Base-by-base conservation (phyloP, 2,329 filamentous ascomycete genomes). In the Penicillium sp. region DNA sequence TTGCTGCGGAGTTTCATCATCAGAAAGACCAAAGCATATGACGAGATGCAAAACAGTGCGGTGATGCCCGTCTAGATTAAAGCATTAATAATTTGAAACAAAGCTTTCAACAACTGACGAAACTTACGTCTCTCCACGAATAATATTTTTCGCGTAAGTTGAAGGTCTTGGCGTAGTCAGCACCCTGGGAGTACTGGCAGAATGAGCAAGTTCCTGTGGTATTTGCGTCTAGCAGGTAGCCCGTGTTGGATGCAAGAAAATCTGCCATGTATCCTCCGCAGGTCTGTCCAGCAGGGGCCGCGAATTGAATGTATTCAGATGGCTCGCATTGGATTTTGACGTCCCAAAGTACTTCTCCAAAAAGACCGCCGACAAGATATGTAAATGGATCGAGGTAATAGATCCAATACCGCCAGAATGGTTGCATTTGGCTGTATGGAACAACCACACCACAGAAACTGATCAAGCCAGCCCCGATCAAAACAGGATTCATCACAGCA, bases 401-500 rank as follows among this genome's bases (percentile, higher is more conserved):
- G 0, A 76, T 56, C 74, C 73, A 76, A 56, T 74, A 73, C 5
- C 66, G 61, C 73, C 73, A 76, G 56, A 75, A 75, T 8, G 64
- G 56, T 35, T 70, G 70, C 52, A 75, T 69, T 7, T 63, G 57
- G 2, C 51, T 39, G 51, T 74, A 74, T 0, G 70, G 73, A 2
- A 71, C 69, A 1, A 76, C 62, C 6, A 74, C 70, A 22, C 72
- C 71, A 41, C 69, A 71, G 59, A 74, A 74, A 52, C 63, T 65
- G 49, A 74, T 55, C 55, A 76, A 54, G 2, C 66, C 73, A 1
- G 71, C 69, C 5, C 79, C 76, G 49, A 85, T 70, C 10, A 85
- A 46, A 0, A 85, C 63, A 0, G 81, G 81, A 56, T 84, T 85
- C 54, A 78, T 76, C 4, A 85, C 73, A 0, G 80, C 73, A 0